Evolutionary conservation across 2,329 filamentous ascomycete genomes (phyloP), one percentile per base, ranked within the genome.

Genomic region (Pseudogymnoascus sp.): DNA sequence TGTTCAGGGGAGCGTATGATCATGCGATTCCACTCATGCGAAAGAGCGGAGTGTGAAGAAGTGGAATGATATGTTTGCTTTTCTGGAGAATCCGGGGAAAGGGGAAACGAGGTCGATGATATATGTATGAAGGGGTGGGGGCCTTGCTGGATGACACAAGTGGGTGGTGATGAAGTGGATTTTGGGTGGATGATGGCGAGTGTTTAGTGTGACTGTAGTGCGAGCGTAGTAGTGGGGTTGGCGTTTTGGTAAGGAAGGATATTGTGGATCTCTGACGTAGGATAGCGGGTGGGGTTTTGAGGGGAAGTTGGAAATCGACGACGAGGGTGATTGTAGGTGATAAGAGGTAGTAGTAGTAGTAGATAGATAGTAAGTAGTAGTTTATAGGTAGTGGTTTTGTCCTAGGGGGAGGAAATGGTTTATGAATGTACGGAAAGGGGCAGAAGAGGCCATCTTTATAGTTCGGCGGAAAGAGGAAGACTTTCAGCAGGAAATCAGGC

Each of bases 131-230:
- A 5, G 25, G 25, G 25, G 25, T 28, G 43, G 43, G 43, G 43
- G 28, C 43, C 43, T 49, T 23, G 43, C 6, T n/a, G 43, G 42
- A 46, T 46, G 42, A 46, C 43, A 49, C 43, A 49, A n/a, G 43
- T 49, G n/a, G 42, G 43, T 49, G 43, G 43, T 49, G 43, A 49
- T 49, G 43, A 49, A 49, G 42, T 46, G 42, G 42, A 46, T 23
- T 46, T 14, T 6, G 42, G 42, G 43, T 49, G 43, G 43, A 49
- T 49, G 43, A 49, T 49, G 43, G 43, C 21, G 43, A 49, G 43
- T 49, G 43, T 49, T 28, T 49, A 49, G 43, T 46, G 42, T 8
- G 42, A 14, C 8, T 46, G 42, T 46, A 43, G 40, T 43, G 40
- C 40, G 40, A 5, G 42, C 42, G 21, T 25, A 28, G 43, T 49